These are phyloP conservation scores for Fusarium sp. DNA, from an alignment of 2,329 filamentous ascomycete species.

Conservation along the genomic window DNA sequence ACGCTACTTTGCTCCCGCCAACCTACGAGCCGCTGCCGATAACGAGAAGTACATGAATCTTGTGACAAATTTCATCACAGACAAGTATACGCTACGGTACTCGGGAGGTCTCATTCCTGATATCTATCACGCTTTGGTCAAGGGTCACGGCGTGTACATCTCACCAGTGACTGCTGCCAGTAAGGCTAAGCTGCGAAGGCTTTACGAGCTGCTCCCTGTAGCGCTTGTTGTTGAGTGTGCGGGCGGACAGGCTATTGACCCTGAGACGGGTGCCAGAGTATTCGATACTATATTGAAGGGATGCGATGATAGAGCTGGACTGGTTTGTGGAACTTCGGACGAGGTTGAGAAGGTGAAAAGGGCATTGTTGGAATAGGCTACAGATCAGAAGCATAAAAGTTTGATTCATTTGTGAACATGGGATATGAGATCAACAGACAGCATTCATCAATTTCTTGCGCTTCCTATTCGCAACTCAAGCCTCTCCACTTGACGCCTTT, in stretches of 20 bases:
- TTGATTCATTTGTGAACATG: neutral
- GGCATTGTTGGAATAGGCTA: constrained; percentile 15
- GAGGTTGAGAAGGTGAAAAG: constrained; percentile 55
- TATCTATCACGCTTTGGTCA: constrained; percentile 66
- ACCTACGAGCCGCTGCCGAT: constrained; percentile 65
- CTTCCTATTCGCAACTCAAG: neutral
- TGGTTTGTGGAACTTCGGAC: constrained; percentile 60
- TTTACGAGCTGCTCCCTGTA: constrained; percentile 69
- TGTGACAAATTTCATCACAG: constrained; percentile 58
- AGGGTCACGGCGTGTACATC: constrained; percentile 69
- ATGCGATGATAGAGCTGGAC: constrained; percentile 59
- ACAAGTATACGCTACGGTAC: constrained; percentile 68
- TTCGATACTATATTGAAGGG: constrained; percentile 50
- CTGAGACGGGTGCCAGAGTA: constrained; percentile 52
- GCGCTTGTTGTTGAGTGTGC: constrained; percentile 69
- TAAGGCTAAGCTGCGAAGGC: constrained; percentile 64
- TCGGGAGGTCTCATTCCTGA: constrained; percentile 70
- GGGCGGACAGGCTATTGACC: constrained; percentile 64
- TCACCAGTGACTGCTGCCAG: constrained; percentile 62
- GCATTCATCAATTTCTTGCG: neutral
- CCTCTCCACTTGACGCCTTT: neutral
- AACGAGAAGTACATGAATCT: constrained; percentile 59
- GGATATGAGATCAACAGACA: neutral
- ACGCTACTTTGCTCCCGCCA: constrained; percentile 70
- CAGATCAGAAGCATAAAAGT: neutral